Conservation (phyloP, 139 green algal genomes). For the Penium margaritaceum region DNA sequence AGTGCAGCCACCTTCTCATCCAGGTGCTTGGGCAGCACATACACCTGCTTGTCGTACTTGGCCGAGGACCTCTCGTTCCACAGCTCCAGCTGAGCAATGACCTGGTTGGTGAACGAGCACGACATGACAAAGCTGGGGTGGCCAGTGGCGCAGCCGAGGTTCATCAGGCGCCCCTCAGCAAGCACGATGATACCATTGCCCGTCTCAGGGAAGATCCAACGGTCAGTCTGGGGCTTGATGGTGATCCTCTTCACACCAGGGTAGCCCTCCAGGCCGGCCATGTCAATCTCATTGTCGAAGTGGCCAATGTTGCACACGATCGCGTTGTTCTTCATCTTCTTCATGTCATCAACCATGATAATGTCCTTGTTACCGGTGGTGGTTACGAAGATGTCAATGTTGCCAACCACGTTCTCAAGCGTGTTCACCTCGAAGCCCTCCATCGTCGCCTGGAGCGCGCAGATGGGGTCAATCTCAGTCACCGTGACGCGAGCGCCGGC, state of each 20-base stretch:
- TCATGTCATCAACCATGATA: constrained; percentile 92
- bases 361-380: constrained; percentile 99
- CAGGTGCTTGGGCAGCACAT: constrained; percentile 98
- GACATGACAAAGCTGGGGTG: constrained; percentile 99
- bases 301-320: constrained; percentile 99
- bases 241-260: constrained; percentile 92
- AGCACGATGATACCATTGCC: constrained; percentile 92
- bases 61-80: constrained; percentile 91
- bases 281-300: constrained; percentile 99
- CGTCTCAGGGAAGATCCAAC: constrained; percentile 97
- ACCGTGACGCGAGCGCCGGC: constrained; percentile 83
- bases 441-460: constrained; percentile 87
- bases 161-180: constrained; percentile 96
- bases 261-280: constrained; percentile 79
- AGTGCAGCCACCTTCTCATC: constrained; percentile 97
- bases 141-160: constrained; percentile 98
- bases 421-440: constrained; percentile 76
- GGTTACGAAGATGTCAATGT: constrained; percentile 95
- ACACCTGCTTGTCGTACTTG: constrained; percentile 99
- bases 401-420: constrained; percentile 77
- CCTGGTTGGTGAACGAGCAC: constrained; percentile 98
- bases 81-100: constrained; percentile 98
- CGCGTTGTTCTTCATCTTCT: constrained; percentile 99
- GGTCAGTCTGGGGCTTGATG: constrained; percentile 91
- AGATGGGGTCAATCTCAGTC: constrained; percentile 98